Evolutionary conservation across 1,284 basidiomycete species (phyloP).

Genomic region (Cystobasidium sp.): DNA sequence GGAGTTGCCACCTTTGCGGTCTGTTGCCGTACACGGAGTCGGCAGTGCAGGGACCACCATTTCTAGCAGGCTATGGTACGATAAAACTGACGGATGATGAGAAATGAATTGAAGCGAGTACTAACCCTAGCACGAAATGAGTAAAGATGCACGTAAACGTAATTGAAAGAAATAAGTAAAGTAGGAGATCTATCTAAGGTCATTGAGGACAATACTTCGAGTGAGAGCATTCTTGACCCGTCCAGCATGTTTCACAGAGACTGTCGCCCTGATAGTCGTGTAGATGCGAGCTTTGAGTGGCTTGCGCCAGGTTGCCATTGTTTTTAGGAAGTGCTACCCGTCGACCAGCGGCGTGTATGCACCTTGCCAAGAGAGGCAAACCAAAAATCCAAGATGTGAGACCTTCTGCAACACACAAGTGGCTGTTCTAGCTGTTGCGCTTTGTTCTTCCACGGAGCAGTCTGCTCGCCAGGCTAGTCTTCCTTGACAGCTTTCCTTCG

Average conservation of each 20-base stretch:
- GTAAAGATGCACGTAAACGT: background rate
- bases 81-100: background rate
- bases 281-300: too few relatives aligned
- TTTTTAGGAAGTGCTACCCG: background rate
- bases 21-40: too few relatives aligned
- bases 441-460: constrained; percentile 23
- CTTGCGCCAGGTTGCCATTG: too few relatives aligned
- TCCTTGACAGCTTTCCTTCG: constrained; percentile 16
- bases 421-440: background rate
- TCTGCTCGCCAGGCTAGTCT: constrained; percentile 23
- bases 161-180: too few relatives aligned
- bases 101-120: background rate
- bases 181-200: too few relatives aligned
- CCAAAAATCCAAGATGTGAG: background rate
- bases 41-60: too few relatives aligned
- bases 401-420: background rate
- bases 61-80: too few relatives aligned
- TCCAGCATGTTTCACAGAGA: too few relatives aligned
- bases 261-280: too few relatives aligned
- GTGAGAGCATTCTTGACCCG: too few relatives aligned
- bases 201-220: too few relatives aligned
- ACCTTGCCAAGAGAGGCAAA: background rate
- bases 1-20: too few relatives aligned
- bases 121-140: constrained; percentile 10
- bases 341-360: constrained; percentile 1